Evolutionary conservation across 2,329 filamentous ascomycete species (phyloP), one percentile per base, ranked within the genome.

Genomic region (Colletotrichum cordylinicola): DNA sequence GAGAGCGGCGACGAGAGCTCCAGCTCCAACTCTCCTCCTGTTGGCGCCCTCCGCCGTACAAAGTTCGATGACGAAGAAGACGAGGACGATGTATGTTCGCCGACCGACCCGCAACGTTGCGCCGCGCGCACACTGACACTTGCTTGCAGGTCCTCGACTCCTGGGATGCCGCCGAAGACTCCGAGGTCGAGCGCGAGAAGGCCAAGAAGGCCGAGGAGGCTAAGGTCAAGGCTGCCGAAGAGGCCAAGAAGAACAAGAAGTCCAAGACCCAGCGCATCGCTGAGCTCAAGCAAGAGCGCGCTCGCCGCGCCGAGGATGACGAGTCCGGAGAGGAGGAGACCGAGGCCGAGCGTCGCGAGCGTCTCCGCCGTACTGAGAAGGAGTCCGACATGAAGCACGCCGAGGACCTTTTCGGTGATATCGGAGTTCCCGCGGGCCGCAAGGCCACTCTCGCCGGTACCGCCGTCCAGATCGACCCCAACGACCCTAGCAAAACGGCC

Each of bases 111-210:
- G 18, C 31, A 74, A 72, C 68, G 62, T 58, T 67, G 18, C 21
- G 10, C 70, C 35, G 70, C 58, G 15, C 37, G 12, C 37, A 35
- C 13, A 48, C 77, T 78, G 29, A 76, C 56, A n/a, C 43, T 3
- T 65, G 62, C 37, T 24, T 24, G 31, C 62, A 98, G 94, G 95
- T 98, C 73, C 91, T 98, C 82, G 97, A 99, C 76, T 96, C 95
- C 39, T 99, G 97, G 97, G 96, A 98, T 82, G 96, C 95, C 74
- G 96, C 95, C 80, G 97, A 98, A 83, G 97, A 99, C 87, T 98
- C 96, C 77, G 97, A 99, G 82, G 96, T 93, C 81, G 97, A 99
- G 89, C 94, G 96, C 81, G 96, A 98, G 86, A 99, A 98, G 90
- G 95, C 92, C 33, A 94, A 94, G 86, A 97, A 96, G 88, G 95